Percentiles rank a stretch among this genome's conserved stretches.
phyloP scores from a whole-genome alignment of 495 filamentous ascomycete genomes.

The Penicillium paradoxum region DNA sequence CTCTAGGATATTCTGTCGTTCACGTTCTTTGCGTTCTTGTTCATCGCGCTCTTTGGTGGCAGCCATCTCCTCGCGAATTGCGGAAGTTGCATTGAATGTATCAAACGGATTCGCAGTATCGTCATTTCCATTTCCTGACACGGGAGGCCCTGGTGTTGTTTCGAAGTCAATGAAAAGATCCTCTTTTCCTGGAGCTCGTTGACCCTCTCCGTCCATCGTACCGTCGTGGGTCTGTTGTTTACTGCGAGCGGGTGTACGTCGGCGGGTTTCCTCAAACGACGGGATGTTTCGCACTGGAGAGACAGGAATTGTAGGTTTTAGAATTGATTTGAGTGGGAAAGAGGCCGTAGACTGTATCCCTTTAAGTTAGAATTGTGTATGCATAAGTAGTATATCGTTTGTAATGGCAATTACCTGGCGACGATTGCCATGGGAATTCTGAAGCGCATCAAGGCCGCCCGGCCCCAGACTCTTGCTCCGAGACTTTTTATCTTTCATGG shows the following conservation, averaged over 20 bases:
- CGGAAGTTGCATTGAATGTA: slow-evolving; percentile 41
- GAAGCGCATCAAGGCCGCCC: slow-evolving; percentile 77
- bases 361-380: background rate
- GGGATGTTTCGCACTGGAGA: slow-evolving; percentile 57
- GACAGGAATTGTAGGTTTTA: slow-evolving; percentile 74
- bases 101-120: slow-evolving; percentile 57
- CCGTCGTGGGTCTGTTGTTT: slow-evolving; percentile 20
- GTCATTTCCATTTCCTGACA: slow-evolving; percentile 34
- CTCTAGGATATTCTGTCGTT: slow-evolving; percentile 63
- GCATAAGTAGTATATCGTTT: background rate
- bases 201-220: slow-evolving; percentile 9
- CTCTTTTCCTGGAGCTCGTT: slow-evolving; percentile 26
- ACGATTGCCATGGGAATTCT: slow-evolving; percentile 72
- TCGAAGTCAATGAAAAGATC: slow-evolving; percentile 47
- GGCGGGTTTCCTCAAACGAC: slow-evolving; percentile 44
- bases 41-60: slow-evolving; percentile 70
- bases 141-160: slow-evolving; percentile 31
- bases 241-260: slow-evolving; percentile 34
- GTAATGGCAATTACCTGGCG: slow-evolving; percentile 63
- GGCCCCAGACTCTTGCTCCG: slow-evolving; percentile 95
- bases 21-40: slow-evolving; percentile 58
- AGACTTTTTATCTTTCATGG: slow-evolving; percentile 61
- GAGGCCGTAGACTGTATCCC: slow-evolving; percentile 47
- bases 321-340: slow-evolving; percentile 67
- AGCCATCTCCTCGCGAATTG: slow-evolving; percentile 63